Evolutionary conservation across 345 rosid species (phyloP).

Genomic region (Aegle marmelos): DNA sequence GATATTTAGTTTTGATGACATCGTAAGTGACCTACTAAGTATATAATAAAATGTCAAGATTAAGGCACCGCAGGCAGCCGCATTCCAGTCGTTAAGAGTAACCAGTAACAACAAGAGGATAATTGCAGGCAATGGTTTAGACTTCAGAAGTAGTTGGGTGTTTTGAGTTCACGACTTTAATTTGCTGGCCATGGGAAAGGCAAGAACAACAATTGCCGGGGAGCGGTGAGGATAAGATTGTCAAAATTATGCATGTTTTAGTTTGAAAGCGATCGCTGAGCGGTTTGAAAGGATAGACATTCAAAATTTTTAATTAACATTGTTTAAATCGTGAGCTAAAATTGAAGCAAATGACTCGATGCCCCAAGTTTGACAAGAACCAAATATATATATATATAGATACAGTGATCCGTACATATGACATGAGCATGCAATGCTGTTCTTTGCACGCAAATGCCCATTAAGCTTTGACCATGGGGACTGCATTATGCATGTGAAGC

Average conservation of each 20-base stretch:
- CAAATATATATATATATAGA: too few relatives aligned
- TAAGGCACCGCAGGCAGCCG: background rate
- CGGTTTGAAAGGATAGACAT: too few relatives aligned
- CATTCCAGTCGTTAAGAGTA: background rate
- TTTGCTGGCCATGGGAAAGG: too few relatives aligned
- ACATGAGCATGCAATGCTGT: background rate
- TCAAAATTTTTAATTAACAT: background rate
- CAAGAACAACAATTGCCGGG: background rate
- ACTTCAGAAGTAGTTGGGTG: background rate
- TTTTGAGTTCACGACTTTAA: background rate
- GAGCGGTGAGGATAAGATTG: background rate
- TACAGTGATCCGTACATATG: background rate
- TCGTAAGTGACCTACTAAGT: background rate
- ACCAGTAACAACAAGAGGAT: background rate
- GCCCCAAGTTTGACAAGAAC: background rate
- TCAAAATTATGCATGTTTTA: background rate
- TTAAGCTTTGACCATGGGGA: background rate
- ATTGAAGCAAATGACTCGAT: background rate
- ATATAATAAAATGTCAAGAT: background rate
- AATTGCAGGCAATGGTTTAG: background rate
- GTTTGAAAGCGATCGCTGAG: background rate
- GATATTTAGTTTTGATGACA: background rate
- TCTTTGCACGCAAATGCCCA: background rate
- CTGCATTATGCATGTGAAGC: background rate
- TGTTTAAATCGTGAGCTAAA: too few relatives aligned